phyloP scores from a whole-genome alignment of 257 asterid species.

The Ligustrum vulgare region DNA sequence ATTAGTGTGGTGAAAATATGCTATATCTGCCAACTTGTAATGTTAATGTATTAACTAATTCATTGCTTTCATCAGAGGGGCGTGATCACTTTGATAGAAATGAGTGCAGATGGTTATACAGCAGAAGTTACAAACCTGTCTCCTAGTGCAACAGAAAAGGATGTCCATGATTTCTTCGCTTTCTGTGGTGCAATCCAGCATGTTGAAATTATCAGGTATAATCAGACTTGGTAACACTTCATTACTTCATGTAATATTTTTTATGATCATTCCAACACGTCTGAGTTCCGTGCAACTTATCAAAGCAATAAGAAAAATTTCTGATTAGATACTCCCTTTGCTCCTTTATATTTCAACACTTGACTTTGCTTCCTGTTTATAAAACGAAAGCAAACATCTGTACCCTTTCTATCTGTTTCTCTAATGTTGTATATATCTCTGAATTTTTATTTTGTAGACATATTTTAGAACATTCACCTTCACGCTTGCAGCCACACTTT shows the following conservation, averaged over 20 bases:
- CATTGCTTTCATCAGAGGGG: constrained; percentile 14
- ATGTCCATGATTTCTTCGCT: constrained; percentile 73
- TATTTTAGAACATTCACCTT: not conserved
- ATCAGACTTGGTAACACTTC: not conserved
- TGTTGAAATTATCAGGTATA: constrained; percentile 84
- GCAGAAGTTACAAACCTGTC: constrained; percentile 84
- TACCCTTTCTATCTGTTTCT: not conserved
- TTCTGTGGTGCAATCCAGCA: constrained; percentile 91
- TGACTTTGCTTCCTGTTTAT: not conserved
- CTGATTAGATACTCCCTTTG: not conserved
- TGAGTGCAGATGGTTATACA: constrained; percentile 73
- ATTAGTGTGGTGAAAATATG: constrained; percentile 5
- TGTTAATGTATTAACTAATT: constrained; percentile 17
- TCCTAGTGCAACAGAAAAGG: constrained; percentile 75
- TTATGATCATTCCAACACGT: not conserved
- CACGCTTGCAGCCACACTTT: not conserved
- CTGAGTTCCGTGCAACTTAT: not conserved
- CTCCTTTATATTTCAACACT: not conserved
- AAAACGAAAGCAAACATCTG: not conserved
- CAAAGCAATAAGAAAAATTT: not conserved
- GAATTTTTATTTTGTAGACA: not conserved
- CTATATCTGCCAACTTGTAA: not conserved
- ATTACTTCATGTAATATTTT: constrained; percentile 8
- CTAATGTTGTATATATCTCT: not conserved
- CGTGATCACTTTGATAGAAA: constrained; percentile 21